Evolutionary conservation across 2,329 filamentous ascomycete genomes (phyloP).

Genomic region (Periconia sp.): DNA sequence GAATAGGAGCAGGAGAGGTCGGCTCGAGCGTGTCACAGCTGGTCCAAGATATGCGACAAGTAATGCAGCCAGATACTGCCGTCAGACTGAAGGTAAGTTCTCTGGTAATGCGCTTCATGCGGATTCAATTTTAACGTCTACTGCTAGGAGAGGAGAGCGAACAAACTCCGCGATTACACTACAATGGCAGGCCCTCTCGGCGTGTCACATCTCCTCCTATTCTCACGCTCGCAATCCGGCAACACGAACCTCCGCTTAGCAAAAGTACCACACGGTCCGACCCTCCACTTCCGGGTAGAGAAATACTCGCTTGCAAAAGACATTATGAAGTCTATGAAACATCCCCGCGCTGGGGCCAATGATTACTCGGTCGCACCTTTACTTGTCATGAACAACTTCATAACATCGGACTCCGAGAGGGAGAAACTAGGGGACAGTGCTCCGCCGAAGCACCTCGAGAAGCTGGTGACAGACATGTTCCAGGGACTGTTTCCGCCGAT

Average conservation of each 20-base stretch:
- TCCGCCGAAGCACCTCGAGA: slow-evolving; percentile 93
- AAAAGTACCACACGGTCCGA: slow-evolving; percentile 87
- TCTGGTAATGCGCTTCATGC: not conserved
- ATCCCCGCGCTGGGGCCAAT: slow-evolving; percentile 77
- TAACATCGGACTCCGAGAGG: slow-evolving; percentile 60
- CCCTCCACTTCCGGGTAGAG: slow-evolving; percentile 91
- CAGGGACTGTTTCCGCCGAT: slow-evolving; percentile 96
- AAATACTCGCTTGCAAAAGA: slow-evolving; percentile 95
- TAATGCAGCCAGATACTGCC: slow-evolving; percentile 97
- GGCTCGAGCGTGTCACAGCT: slow-evolving; percentile 90
- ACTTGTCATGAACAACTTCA: slow-evolving; percentile 98
- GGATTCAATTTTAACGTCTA: not conserved
- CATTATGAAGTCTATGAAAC: slow-evolving; percentile 80
- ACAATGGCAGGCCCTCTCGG: slow-evolving; percentile 95
- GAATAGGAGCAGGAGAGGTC: slow-evolving; percentile 92
- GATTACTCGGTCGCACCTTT: slow-evolving; percentile 86
- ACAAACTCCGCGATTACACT: slow-evolving; percentile 88
- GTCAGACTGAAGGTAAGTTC: slow-evolving; percentile 72
- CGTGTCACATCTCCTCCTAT: slow-evolving; percentile 89
- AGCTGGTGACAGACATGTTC: slow-evolving; percentile 90
- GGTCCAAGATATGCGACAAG: slow-evolving; percentile 84
- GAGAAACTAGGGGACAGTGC: slow-evolving; percentile 56
- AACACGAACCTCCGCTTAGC: slow-evolving; percentile 93
- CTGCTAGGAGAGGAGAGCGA: slow-evolving; percentile 77
- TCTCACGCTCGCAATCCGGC: slow-evolving; percentile 85